Percentiles rank a stretch among this genome's conserved stretches.
phyloP scores from a whole-genome alignment of 73 alveolate genomes.

The Tetrahymena malaccensis region DNA sequence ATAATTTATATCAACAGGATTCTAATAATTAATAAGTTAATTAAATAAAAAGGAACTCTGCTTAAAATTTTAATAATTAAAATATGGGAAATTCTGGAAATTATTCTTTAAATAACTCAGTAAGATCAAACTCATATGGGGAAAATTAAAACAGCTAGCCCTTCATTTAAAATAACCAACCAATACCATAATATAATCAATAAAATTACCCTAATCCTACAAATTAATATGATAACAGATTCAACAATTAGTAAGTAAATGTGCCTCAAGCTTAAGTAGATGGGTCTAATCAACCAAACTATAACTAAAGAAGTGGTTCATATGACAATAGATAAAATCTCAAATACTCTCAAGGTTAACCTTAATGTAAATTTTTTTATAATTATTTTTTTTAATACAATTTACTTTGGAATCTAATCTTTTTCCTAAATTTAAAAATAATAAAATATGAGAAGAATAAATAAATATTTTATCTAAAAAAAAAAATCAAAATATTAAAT shows the following conservation, averaged over 20 bases:
- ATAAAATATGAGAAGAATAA: too few species aligned
- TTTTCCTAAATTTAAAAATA: too few species aligned
- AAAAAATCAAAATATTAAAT: too few species aligned
- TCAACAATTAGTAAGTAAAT: not conserved
- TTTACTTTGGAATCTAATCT: too few species aligned
- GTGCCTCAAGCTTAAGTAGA: not conserved
- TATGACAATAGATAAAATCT: not conserved
- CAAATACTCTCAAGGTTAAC: not conserved
- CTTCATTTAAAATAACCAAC: not conserved
- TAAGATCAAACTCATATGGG: not conserved
- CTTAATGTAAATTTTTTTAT: not conserved
- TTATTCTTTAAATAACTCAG: not conserved
- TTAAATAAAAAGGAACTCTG: not conserved
- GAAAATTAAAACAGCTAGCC: not conserved
- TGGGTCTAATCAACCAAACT: not conserved
- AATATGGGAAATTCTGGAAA: not conserved
- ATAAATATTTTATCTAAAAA: too few species aligned
- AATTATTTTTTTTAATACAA: too few species aligned
- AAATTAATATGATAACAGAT: not conserved
- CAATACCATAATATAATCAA: not conserved
- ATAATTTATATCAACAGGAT: not conserved
- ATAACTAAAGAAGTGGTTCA: not conserved
- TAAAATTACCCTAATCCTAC: not conserved
- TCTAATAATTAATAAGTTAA: not conserved
- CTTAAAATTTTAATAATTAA: not conserved